A percentile compares a stretch with the other conserved stretches of the same genome.
Evolutionary conservation across 768 basidiomycete species (phyloP).

Genomic region (Hemileccinum impolitum): DNA sequence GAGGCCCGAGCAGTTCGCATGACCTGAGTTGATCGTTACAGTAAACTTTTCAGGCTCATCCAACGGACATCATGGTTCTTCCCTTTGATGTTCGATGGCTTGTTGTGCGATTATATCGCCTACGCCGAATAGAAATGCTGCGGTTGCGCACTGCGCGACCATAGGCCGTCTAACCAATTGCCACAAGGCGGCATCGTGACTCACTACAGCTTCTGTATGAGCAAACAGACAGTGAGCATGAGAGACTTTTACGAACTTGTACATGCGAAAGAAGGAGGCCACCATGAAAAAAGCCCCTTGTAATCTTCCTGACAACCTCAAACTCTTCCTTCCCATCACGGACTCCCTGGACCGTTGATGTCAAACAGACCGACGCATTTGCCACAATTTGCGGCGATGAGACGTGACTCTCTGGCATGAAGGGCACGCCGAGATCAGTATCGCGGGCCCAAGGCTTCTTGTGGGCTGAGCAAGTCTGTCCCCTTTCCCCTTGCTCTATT

Average conservation of each 20-base stretch:
- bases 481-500: no score
- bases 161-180: constrained; percentile 64
- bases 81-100: constrained; percentile 68
- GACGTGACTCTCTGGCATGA: no score
- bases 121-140: constrained; percentile 63
- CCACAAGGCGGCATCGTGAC: no score
- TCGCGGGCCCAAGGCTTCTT: no score
- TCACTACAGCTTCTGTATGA: constrained; percentile 35
- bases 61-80: constrained; percentile 68
- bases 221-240: background rate
- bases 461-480: no score
- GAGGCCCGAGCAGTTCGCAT: constrained; percentile 61
- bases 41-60: background rate
- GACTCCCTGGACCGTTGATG: no score
- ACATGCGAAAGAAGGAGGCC: constrained; percentile 43
- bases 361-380: no score
- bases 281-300: no score
- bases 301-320: no score
- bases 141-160: constrained; percentile 60
- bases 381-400: no score
- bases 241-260: constrained; percentile 34
- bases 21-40: constrained; percentile 37
- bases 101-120: constrained; percentile 89
- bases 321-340: no score
- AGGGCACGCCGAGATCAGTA: no score